Evolutionary conservation across 2,329 filamentous ascomycete genomes (phyloP).

Genomic region (Ploettnerulaceae sp.): DNA sequence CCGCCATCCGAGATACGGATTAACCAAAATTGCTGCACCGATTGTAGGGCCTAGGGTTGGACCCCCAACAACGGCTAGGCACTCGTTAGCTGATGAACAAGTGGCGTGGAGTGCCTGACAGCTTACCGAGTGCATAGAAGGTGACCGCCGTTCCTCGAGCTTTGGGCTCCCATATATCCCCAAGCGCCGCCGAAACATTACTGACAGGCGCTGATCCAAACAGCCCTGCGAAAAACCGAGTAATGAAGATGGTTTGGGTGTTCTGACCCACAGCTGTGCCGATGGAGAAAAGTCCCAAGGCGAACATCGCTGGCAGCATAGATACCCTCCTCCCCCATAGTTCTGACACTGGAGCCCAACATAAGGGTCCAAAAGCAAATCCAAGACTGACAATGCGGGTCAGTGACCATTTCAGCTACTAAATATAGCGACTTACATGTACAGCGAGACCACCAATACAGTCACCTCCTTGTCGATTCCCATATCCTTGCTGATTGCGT

Average conservation of each 20-base stretch:
- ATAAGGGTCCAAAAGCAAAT: conserved; percentile 44
- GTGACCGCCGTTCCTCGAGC: conserved; percentile 54
- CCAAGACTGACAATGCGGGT: conserved; percentile 34
- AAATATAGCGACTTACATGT: too few species aligned
- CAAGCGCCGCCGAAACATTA: conserved; percentile 57
- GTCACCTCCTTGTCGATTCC: conserved; percentile 40
- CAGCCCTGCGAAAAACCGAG: conserved; percentile 61
- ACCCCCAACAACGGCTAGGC: conserved; percentile 54
- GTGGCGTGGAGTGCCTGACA: too few species aligned
- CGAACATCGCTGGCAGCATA: conserved; percentile 53
- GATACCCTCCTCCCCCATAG: conserved; percentile 56
- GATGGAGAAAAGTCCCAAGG: conserved; percentile 57
- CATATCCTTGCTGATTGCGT: conserved; percentile 39
- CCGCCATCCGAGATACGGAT: conserved; percentile 37
- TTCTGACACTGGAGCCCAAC: conserved; percentile 64
- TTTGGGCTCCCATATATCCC: conserved; percentile 52
- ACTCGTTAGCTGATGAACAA: neutral
- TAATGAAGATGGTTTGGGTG: conserved; percentile 54
- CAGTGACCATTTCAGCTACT: too few species aligned
- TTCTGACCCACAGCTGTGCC: conserved; percentile 53
- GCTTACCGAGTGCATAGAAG: conserved; percentile 54
- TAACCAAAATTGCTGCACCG: conserved; percentile 30
- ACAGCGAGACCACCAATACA: conserved; percentile 44
- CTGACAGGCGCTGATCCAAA: conserved; percentile 59
- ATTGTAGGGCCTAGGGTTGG: conserved; percentile 40